phyloP scores from a whole-genome alignment of 768 basidiomycete genomes.

The Pleurotus platypus region DNA sequence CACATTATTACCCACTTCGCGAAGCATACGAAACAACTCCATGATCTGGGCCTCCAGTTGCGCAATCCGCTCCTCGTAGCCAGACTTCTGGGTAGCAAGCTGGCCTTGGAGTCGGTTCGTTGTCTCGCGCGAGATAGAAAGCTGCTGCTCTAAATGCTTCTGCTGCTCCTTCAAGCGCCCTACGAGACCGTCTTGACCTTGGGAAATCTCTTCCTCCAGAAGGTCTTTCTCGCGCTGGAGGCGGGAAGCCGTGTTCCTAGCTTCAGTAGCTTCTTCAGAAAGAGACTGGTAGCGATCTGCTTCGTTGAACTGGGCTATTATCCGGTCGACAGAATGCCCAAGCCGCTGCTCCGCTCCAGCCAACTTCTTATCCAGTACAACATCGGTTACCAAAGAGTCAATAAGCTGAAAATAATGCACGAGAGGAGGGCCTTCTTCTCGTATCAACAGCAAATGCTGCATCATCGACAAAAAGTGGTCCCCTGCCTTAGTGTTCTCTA shows the following conservation, averaged over 20 bases:
- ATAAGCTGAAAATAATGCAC: conserved; percentile 90
- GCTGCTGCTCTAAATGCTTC: conserved; percentile 68
- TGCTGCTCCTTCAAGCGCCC: conserved; percentile 76
- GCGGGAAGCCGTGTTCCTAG: conserved; percentile 58
- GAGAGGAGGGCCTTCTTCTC: conserved; percentile 80
- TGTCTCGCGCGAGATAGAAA: conserved; percentile 75
- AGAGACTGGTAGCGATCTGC: conserved; percentile 78
- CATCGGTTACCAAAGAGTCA: conserved; percentile 83
- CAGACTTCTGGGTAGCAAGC: conserved; percentile 69
- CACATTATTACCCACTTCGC: conserved; percentile 75
- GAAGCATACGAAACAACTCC: conserved; percentile 92
- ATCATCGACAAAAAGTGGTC: conserved; percentile 91
- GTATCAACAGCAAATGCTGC: conserved; percentile 89
- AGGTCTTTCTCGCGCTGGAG: conserved; percentile 79
- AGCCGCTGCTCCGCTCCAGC: conserved; percentile 80
- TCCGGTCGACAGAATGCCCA: conserved; percentile 84
- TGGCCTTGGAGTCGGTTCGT: conserved; percentile 73
- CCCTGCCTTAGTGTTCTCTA: conserved; percentile 73
- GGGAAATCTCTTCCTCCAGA: conserved; percentile 77
- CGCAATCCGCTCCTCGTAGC: conserved; percentile 82
- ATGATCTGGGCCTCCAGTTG: conserved; percentile 91
- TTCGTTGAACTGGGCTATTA: conserved; percentile 89
- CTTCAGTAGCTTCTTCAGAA: conserved; percentile 71
- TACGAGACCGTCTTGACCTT: conserved; percentile 80
- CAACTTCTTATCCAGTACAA: conserved; percentile 90